These are phyloP conservation scores for Mycena albidolilacea DNA, from an alignment of 768 basidiomycete species.

Conservation along the genomic window DNA sequence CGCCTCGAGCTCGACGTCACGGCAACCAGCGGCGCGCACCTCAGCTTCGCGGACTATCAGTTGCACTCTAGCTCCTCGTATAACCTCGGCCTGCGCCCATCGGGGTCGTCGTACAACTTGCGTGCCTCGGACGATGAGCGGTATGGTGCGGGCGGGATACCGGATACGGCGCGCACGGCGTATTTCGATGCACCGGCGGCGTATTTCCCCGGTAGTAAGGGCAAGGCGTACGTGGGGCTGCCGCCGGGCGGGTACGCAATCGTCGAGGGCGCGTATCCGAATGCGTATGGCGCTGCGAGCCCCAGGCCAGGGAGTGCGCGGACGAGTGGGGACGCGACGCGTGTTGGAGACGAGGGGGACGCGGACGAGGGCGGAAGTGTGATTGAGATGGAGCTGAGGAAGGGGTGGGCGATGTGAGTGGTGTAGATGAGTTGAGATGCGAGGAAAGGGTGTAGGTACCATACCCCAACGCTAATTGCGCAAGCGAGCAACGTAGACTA, in stretches of 20 bases:
- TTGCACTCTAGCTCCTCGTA: too few relatives aligned
- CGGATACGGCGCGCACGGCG: background rate
- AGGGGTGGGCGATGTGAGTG: background rate
- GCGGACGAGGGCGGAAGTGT: background rate
- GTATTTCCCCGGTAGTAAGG: too few relatives aligned
- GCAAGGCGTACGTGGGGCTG: background rate
- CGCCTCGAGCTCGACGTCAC: background rate
- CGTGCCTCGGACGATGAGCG: too few relatives aligned
- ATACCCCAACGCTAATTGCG: background rate
- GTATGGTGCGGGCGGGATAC: background rate
- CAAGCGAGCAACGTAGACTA: background rate
- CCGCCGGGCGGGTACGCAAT: background rate
- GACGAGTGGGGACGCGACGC: background rate
- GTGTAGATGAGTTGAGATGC: background rate
- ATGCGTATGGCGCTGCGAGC: background rate
- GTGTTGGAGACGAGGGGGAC: background rate
- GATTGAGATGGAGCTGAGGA: background rate
- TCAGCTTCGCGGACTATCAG: slow-evolving; percentile 15
- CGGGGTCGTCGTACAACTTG: too few relatives aligned
- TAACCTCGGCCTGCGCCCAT: too few relatives aligned
- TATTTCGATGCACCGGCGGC: too few relatives aligned
- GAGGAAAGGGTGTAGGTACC: too few relatives aligned
- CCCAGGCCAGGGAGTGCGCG: background rate
- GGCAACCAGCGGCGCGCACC: background rate
- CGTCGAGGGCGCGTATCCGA: background rate